Evolutionary conservation across 768 basidiomycete genomes (phyloP), one percentile per base, ranked within the genome.

Genomic region (Coprinopsis marcescibilis): DNA sequence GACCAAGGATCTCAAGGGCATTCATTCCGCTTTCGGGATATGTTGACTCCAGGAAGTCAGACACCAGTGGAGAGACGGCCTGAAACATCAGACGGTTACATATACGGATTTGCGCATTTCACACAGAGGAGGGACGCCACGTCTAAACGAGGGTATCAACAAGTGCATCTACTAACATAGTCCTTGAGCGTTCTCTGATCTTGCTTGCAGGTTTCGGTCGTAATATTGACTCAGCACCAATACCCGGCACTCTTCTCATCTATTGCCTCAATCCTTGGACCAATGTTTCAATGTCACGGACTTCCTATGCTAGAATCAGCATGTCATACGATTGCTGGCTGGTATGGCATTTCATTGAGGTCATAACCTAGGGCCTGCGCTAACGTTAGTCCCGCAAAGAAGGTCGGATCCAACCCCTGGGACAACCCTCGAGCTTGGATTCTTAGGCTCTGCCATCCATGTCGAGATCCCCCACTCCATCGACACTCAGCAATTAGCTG

Each of bases 231-330:
- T 0, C 81, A 85, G 53, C 76, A 85, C 49, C 77, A 87, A 64
- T 91, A 84, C 60, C 89, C 91, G 0, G 78, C 89, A 0, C 66
- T 98, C 10, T 97, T 89, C 66, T 77, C 83, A n/a, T 62, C 78
- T 0, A 61, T 94, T 20, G 65, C 77, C 17, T 66, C 66, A 13
- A 74, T 79, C 39, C 75, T 96, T 33, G 92, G 89, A 0, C 88
- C 90, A 0, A 63, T 86, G 21, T 88, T 81, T 57, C 76, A 81
- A 49, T 60, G 66, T 19, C 86, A 91, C 51, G 90, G 88, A 3
- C 73, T 77, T 3, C 75, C 87, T 0, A 92, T 90, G 73, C 68
- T 93, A 2, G 90, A 95, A 63, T 78, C 83, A 1, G 89, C 89
- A 2, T 92, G 89, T 59, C 79, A 93, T 56, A 87, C 88, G 50